Conservation (phyloP, 805 yeast species). For the Ogataea thermomethanolica region DNA sequence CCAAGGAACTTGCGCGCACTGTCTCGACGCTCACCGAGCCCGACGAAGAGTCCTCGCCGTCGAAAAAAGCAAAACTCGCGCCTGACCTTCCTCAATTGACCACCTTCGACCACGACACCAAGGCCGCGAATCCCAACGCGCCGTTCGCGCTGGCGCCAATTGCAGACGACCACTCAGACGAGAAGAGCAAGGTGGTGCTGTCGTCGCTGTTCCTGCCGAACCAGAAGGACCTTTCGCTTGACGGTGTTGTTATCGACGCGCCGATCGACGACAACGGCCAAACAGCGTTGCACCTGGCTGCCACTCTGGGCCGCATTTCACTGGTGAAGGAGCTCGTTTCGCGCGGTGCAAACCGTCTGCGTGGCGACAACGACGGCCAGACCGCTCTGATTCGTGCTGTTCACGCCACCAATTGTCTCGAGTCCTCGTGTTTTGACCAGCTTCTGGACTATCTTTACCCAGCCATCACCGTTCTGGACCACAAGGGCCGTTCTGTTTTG, state of each 20-base stretch:
- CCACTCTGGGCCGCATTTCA: slow-evolving; percentile 77
- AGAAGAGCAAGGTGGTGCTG: slow-evolving; percentile 36
- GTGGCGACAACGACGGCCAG: slow-evolving; percentile 83
- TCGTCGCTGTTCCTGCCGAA: slow-evolving; percentile 50
- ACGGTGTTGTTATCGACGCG: slow-evolving; percentile 62
- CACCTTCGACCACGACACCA: slow-evolving; percentile 37
- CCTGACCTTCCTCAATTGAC: slow-evolving; percentile 24
- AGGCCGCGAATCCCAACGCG: slow-evolving; percentile 39
- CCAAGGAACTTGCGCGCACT: slow-evolving; percentile 36
- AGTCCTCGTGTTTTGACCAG: slow-evolving; percentile 67
- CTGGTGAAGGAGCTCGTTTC: slow-evolving; percentile 67
- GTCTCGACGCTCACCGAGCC: slow-evolving; percentile 21
- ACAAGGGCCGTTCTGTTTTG: slow-evolving; percentile 70
- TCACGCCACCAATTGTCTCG: slow-evolving; percentile 78
- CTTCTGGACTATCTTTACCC: slow-evolving; percentile 75
- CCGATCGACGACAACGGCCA: slow-evolving; percentile 93
- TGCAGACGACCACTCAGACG: slow-evolving; percentile 24
- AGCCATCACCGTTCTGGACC: slow-evolving; percentile 60
- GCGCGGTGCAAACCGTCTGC: slow-evolving; percentile 61
- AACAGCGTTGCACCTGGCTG: slow-evolving; percentile 93
- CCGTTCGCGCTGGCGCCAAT: slow-evolving; percentile 51
- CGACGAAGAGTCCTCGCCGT: slow-evolving; percentile 17
- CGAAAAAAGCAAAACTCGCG: slow-evolving; percentile 13
- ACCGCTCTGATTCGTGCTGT: slow-evolving; percentile 83
- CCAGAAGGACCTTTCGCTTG: slow-evolving; percentile 33